Conservation (phyloP, 2,329 filamentous ascomycete species). For the Stachybotrys elegans region DNA sequence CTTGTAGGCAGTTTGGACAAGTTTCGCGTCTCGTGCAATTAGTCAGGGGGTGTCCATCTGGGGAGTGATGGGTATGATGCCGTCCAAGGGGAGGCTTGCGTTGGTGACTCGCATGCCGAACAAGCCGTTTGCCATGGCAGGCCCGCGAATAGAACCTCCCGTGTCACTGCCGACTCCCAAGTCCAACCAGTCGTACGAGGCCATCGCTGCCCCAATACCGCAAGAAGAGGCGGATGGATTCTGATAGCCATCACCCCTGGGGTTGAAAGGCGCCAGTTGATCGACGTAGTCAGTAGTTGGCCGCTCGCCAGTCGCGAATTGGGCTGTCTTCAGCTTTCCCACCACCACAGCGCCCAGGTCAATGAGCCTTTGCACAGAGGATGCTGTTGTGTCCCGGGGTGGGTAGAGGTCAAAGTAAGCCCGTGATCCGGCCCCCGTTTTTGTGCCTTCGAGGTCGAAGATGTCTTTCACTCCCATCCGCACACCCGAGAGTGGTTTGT, state of each 20-base stretch:
- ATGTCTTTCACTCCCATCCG: background rate
- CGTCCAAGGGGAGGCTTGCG: background rate
- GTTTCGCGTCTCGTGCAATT: background rate
- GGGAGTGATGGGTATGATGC: background rate
- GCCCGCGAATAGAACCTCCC: background rate
- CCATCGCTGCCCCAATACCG: slow-evolving; percentile 8
- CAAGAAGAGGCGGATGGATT: slow-evolving; percentile 8
- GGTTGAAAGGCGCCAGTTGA: slow-evolving; percentile 12
- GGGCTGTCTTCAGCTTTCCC: background rate
- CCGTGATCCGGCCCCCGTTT: background rate
- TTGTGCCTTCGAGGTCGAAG: background rate
- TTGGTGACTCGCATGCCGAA: background rate
- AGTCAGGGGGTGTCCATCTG: background rate
- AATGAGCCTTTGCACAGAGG: background rate
- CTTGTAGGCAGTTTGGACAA: background rate
- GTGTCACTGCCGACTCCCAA: slow-evolving; percentile 2
- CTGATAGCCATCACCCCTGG: slow-evolving; percentile 11
- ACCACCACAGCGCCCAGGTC: background rate
- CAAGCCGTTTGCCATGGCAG: background rate
- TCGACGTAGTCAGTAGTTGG: too few relatives aligned
- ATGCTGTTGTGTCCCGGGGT: background rate
- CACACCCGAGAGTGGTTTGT: background rate
- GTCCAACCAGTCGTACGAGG: slow-evolving; percentile 9
- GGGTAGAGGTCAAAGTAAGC: background rate
- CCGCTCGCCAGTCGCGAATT: too few relatives aligned